phyloP scores from a whole-genome alignment of 2,329 filamentous ascomycete species.

The Apiospora rasikravindrae region DNA sequence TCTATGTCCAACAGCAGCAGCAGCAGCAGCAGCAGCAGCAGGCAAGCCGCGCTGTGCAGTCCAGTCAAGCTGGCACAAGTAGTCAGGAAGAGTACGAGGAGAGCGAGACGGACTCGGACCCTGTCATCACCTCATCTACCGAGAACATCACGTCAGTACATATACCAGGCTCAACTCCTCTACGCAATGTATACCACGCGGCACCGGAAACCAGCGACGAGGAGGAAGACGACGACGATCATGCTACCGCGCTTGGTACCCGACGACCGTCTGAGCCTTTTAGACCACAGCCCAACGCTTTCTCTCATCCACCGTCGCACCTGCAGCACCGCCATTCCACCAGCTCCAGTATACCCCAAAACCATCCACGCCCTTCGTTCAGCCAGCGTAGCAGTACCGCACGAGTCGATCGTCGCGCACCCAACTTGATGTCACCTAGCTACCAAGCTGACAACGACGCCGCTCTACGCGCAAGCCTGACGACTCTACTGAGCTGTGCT shows the following conservation, averaged over 20 bases:
- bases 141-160: slow-evolving; percentile 51
- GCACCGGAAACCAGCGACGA: slow-evolving; percentile 53
- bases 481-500: slow-evolving; percentile 91
- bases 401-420: slow-evolving; percentile 50
- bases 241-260: slow-evolving; percentile 77
- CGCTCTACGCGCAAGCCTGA: slow-evolving; percentile 89
- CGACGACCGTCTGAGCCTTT: slow-evolving; percentile 63
- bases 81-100: slow-evolving; percentile 96
- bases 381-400: slow-evolving; percentile 55
- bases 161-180: slow-evolving; percentile 41
- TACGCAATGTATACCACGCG: slow-evolving; percentile 41
- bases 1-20: slow-evolving; percentile 38
- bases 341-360: slow-evolving; percentile 53
- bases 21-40: slow-evolving; percentile 6
- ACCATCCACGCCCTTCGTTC: slow-evolving; percentile 56
- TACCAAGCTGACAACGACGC: slow-evolving; percentile 91
- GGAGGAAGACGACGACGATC: slow-evolving; percentile 71
- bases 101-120: slow-evolving; percentile 88
- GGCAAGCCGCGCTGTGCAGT: slow-evolving; percentile 22
- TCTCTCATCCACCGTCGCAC: slow-evolving; percentile 77
- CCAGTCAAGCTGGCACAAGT: slow-evolving; percentile 59
- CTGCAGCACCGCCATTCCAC: slow-evolving; percentile 56
- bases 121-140: slow-evolving; percentile 62
- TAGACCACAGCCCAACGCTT: slow-evolving; percentile 89
- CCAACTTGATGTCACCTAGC: slow-evolving; percentile 73